Base-by-base conservation (phyloP, 1,284 basidiomycete species). In the Trametes versicolor region DNA sequence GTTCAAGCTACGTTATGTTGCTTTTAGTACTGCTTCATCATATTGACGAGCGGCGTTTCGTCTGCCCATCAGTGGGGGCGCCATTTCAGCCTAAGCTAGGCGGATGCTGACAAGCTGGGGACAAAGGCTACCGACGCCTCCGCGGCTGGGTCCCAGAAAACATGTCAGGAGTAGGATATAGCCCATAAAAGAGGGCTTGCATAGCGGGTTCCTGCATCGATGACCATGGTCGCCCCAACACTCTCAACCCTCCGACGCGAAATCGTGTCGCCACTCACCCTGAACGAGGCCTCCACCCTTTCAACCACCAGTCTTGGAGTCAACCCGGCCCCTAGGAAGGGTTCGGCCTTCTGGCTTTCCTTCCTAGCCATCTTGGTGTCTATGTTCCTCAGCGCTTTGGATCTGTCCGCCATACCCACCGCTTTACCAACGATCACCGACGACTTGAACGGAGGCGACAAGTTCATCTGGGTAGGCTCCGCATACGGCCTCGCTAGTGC, bases 401-500 rank as follows among this genome's bases (percentile, higher is more conserved):
- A 74, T 57, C 37, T 73, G 34, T 70, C 71, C 10, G 70, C 71
- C 6, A 69, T 76, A 6, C 60, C 69, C 7, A 76, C 74, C 9
- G 71, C 72, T 15, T 65, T 76, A 2, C 73, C 74, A 4, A 76
- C 73, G 0, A 74, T 76, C 19, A 68, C 70, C 9, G 61, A 62
- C 2, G 70, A 74, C 52, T 64, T 76, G 27, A 27, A 73, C 53
- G 73, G 72, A 2, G 70, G 68, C 8, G 71, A 74, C 58, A 63
- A 71, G 51, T 76, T 73, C 58, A 60, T 68, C 2, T 75, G 74
- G 73, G 67, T 72, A 6, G 73, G 74, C 10, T 69, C 70, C 4
- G 73, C 72, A 0, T 76, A 73, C 50, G 65, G 70, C 1, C 65
- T 76, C 19, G 58, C 73, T 8, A 71, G 71, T 53, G 71, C 73